Conservation (phyloP, 2,329 filamentous ascomycete genomes). For the Albophoma yamanashiensis region DNA sequence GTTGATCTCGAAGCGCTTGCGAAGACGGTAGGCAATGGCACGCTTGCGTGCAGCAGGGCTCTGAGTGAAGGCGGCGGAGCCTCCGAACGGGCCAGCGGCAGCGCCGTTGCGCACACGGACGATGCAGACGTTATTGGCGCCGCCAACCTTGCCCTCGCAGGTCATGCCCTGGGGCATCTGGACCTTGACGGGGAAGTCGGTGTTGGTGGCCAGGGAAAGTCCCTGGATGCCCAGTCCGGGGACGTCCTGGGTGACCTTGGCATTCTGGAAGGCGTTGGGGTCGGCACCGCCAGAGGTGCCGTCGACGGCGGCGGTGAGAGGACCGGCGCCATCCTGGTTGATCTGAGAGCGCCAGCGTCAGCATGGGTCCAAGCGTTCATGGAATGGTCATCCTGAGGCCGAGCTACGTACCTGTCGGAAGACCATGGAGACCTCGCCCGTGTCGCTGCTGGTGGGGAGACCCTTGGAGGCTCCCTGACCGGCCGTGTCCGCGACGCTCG, state of each 20-base stretch:
- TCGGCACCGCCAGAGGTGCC: constrained; percentile 53
- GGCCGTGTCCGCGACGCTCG: constrained; percentile 39
- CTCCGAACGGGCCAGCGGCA: constrained; percentile 55
- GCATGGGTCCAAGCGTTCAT: neutral
- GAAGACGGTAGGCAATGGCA: constrained; percentile 42
- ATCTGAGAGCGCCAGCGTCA: constrained; percentile 34
- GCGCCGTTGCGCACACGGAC: constrained; percentile 53
- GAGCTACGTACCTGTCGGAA: constrained; percentile 36
- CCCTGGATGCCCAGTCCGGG: constrained; percentile 46
- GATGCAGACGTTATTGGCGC: constrained; percentile 52
- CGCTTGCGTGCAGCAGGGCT: constrained; percentile 46
- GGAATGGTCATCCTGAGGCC: constrained; percentile 1
- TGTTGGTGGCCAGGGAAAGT: constrained; percentile 47
- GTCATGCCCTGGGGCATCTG: constrained; percentile 60
- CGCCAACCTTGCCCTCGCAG: constrained; percentile 48
- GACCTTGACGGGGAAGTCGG: constrained; percentile 54
- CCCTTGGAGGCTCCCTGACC: constrained; percentile 42
- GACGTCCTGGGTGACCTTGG: constrained; percentile 48
- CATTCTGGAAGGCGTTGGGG: constrained; percentile 46
- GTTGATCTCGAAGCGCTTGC: constrained; percentile 25
- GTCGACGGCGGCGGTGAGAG: constrained; percentile 49
- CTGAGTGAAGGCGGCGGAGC: constrained; percentile 56
- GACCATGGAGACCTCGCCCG: constrained; percentile 51
- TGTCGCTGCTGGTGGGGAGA: constrained; percentile 49
- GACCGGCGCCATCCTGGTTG: constrained; percentile 61